Percentiles rank a stretch among this genome's conserved stretches.
Conservation (phyloP, 805 yeast genomes). For the Naumovozyma baii region DNA sequence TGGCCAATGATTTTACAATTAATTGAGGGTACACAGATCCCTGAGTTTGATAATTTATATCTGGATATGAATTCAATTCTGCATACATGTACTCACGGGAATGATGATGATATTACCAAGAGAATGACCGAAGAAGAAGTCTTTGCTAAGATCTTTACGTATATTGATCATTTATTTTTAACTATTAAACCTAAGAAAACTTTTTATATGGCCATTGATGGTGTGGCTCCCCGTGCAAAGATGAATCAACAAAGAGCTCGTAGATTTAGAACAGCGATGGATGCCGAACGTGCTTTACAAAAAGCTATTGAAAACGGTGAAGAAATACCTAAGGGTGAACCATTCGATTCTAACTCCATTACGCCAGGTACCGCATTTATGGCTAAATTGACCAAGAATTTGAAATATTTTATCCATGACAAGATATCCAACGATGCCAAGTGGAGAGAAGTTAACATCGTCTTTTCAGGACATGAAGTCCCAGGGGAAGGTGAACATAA, state of each 20-base stretch:
- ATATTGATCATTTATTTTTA: conserved; percentile 86
- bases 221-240: conserved; percentile 97
- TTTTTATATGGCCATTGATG: conserved; percentile 95
- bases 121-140: conserved; percentile 82
- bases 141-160: conserved; percentile 84
- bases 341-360: conserved; percentile 85
- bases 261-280: conserved; percentile 87
- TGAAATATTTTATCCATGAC: conserved; percentile 80
- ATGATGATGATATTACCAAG: conserved; percentile 54
- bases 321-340: conserved; percentile 64
- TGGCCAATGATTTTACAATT: conserved; percentile 93
- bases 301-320: conserved; percentile 68
- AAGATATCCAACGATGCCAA: conserved; percentile 77
- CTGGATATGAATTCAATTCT: conserved; percentile 96
- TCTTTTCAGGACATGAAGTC: conserved; percentile 88
- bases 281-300: conserved; percentile 70
- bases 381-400: conserved; percentile 74
- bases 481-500: conserved; percentile 99
- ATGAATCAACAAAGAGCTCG: conserved; percentile 97
- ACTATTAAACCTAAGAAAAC: conserved; percentile 78
- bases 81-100: conserved; percentile 87
- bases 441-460: conserved; percentile 71
- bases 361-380: conserved; percentile 97
- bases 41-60: conserved; percentile 90
- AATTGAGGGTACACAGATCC: conserved; percentile 71